Evolutionary conservation across 371 early-diverging fungal genomes (phyloP).

Genomic region (Ordospora pajunii): DNA sequence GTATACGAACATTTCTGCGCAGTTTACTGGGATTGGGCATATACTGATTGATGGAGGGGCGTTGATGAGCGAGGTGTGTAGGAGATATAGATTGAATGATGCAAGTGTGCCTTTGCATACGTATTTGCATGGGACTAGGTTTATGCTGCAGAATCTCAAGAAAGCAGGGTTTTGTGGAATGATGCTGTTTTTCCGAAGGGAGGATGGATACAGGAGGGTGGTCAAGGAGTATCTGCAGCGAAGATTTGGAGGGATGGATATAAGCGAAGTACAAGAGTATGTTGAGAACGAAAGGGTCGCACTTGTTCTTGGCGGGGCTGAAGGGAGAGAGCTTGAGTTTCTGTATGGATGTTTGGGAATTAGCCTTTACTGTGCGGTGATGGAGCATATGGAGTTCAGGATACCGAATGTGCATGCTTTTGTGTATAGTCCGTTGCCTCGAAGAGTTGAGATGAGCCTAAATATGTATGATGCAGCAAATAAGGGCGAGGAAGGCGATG

Average conservation of each 20-base stretch:
- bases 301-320: conserved; percentile 20
- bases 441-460: background rate
- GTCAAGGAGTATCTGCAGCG: conserved; percentile 15
- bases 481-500: background rate
- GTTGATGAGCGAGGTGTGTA: conserved; percentile 9
- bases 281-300: conserved; percentile 43
- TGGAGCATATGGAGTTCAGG: conserved; percentile 29
- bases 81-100: conserved; percentile 14
- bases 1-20: conserved; percentile 34
- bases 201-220: background rate
- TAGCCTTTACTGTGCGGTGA: conserved; percentile 4
- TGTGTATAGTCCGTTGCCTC: conserved; percentile 5
- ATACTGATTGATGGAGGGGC: conserved; percentile 35
- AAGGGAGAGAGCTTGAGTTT: background rate
- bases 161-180: conserved; percentile 13
- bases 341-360: conserved; percentile 12
- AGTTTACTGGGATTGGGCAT: conserved; percentile 53
- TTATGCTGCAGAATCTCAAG: conserved; percentile 23
- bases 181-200: conserved; percentile 26
- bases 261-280: background rate
- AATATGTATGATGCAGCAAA: background rate
- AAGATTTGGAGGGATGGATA: background rate
- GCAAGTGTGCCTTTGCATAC: conserved; percentile 22
- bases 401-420: conserved; percentile 20
- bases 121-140: conserved; percentile 18